These are phyloP conservation scores for Rhododendron kiyosumense DNA, from an alignment of 148 eudicot species.

Conservation along the genomic window DNA sequence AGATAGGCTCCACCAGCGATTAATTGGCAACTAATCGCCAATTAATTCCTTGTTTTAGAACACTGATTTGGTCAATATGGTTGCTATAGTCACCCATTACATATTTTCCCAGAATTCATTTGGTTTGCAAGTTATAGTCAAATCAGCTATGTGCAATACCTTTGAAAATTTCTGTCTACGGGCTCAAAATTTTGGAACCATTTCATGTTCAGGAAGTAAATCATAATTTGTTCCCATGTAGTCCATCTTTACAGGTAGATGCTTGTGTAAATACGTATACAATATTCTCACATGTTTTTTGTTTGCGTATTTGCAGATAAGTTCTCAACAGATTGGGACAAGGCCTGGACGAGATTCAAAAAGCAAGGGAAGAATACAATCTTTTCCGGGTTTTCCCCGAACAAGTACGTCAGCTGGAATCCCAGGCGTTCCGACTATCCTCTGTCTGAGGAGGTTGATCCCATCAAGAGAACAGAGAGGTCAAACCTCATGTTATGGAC, in stretches of 20 bases:
- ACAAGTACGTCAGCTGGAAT: slow-evolving; percentile 95
- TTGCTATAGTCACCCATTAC: neutral
- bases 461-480: slow-evolving; percentile 86
- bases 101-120: neutral
- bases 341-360: slow-evolving; percentile 92
- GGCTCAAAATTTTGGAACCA: neutral
- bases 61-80: neutral
- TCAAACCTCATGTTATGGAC: slow-evolving; percentile 92
- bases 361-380: slow-evolving; percentile 64
- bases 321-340: slow-evolving; percentile 83
- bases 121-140: neutral
- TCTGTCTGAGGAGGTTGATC: slow-evolving; percentile 92
- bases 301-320: slow-evolving; percentile 28
- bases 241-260: neutral
- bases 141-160: neutral
- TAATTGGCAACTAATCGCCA: no score
- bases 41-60: no score
- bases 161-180: neutral
- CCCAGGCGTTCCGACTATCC: slow-evolving; percentile 86
- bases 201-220: neutral
- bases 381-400: slow-evolving; percentile 51
- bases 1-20: no score
- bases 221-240: neutral
- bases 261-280: neutral
- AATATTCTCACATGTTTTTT: neutral